phyloP scores from a whole-genome alignment of 177 flowering plant genomes.

The Telopea speciosissima region DNA sequence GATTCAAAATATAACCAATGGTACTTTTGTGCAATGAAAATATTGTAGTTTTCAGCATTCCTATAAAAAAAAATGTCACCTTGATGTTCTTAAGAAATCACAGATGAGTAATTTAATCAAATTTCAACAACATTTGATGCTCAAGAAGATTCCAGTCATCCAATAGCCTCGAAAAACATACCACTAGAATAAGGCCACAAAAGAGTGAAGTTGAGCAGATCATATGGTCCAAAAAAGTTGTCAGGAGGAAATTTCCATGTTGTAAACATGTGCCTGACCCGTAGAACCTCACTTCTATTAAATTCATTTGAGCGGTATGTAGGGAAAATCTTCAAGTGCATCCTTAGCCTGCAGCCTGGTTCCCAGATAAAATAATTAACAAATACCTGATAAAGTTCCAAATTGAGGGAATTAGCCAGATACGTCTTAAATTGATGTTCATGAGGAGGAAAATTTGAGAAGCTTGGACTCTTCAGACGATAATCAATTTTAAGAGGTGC shows the following conservation, averaged over 20 bases:
- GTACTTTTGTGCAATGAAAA: neutral
- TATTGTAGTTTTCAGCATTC: neutral
- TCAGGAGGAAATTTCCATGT: conserved; percentile 44
- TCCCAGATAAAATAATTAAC: conserved; percentile 37
- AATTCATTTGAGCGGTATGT: conserved; percentile 20
- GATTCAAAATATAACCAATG: neutral
- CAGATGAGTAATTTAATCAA: neutral
- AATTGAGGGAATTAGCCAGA: conserved; percentile 37
- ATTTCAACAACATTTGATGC: neutral
- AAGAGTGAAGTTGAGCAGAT: conserved; percentile 44
- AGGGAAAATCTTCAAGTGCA: conserved; percentile 56
- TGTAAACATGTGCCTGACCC: conserved; percentile 40
- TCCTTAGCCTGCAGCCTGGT: conserved; percentile 55
- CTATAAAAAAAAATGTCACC: neutral
- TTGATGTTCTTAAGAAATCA: neutral
- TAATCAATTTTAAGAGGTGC: conserved; percentile 55
- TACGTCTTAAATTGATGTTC: conserved; percentile 29
- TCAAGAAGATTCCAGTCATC: neutral
- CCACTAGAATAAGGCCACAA: conserved; percentile 35
- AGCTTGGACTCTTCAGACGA: conserved; percentile 66
- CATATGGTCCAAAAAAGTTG: conserved; percentile 62
- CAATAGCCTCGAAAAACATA: conserved; percentile 18
- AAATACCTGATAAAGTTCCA: conserved; percentile 37
- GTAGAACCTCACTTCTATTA: conserved; percentile 42
- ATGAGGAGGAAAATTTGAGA: conserved; percentile 43